phyloP scores from a whole-genome alignment of 2,329 filamentous ascomycete genomes.

The Colletotrichum tofieldiae region DNA sequence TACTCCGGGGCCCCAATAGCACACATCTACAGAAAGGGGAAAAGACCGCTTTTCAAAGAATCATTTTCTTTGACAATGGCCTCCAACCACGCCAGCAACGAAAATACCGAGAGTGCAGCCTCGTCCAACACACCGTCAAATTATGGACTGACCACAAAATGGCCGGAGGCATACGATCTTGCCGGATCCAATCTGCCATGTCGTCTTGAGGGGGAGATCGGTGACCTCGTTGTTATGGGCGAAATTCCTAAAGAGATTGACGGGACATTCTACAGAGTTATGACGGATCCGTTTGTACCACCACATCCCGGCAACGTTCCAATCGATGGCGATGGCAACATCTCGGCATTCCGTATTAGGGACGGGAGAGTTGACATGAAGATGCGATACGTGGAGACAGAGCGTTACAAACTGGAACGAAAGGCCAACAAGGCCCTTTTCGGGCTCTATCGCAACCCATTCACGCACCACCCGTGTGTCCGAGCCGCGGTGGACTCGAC shows the following conservation, averaged over 20 bases:
- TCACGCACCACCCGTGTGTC: conserved; percentile 54
- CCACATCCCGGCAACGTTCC: conserved; percentile 53
- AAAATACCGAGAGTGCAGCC: not conserved
- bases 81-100: not conserved
- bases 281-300: conserved; percentile 58
- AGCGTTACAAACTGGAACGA: conserved; percentile 57
- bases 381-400: conserved; percentile 57
- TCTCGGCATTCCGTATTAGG: conserved; percentile 55
- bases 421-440: conserved; percentile 53
- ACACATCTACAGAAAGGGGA: not conserved
- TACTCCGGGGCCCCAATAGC: not conserved
- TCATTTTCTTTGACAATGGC: conserved; percentile 1
- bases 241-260: conserved; percentile 46
- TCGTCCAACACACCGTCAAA: not conserved
- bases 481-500: conserved; percentile 54
- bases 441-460: conserved; percentile 59
- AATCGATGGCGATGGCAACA: conserved; percentile 58
- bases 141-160: conserved; percentile 9
- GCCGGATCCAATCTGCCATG: conserved; percentile 25
- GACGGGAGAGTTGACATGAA: conserved; percentile 54
- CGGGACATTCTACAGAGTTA: conserved; percentile 52
- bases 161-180: conserved; percentile 18
- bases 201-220: conserved; percentile 36
- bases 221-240: conserved; percentile 43
- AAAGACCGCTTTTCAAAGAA: not conserved